These are phyloP conservation scores for Solanum stenotomum DNA, from an alignment of 257 asterid genomes.

Conservation along the genomic window DNA sequence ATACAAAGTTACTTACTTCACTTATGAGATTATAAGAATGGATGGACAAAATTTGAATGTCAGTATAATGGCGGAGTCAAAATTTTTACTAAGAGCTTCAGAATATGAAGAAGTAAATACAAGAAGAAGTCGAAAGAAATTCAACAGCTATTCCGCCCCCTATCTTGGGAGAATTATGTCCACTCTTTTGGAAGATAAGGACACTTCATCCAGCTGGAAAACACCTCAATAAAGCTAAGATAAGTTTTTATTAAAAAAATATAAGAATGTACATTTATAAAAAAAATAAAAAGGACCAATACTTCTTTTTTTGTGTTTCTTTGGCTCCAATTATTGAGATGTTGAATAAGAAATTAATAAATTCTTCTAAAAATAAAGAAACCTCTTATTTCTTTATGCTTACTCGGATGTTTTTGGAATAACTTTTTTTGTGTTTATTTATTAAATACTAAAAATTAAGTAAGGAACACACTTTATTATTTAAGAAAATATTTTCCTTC, in stretches of 20 bases:
- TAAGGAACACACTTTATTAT: too few relatives aligned
- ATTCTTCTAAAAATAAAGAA: neutral
- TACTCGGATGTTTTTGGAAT: neutral
- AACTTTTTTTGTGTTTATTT: neutral
- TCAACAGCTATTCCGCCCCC: fast-evolving
- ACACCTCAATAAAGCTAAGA: neutral
- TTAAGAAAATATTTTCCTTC: neutral
- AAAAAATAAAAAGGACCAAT: neutral
- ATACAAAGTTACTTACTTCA: neutral
- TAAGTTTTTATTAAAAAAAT: neutral
- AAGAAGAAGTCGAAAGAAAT: neutral
- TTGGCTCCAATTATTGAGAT: neutral
- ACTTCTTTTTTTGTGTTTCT: neutral
- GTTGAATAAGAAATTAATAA: too few relatives aligned
- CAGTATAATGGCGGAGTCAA: neutral
- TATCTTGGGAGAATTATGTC: neutral
- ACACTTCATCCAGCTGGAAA: neutral
- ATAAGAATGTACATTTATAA: neutral
- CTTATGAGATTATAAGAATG: neutral
- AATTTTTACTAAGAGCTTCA: neutral
- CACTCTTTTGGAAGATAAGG: neutral
- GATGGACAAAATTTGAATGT: neutral
- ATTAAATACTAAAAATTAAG: neutral
- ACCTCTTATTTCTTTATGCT: neutral
- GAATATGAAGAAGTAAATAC: neutral